Base-by-base conservation (phyloP, 768 basidiomycete species). In the Paxillus rubicundulus region DNA sequence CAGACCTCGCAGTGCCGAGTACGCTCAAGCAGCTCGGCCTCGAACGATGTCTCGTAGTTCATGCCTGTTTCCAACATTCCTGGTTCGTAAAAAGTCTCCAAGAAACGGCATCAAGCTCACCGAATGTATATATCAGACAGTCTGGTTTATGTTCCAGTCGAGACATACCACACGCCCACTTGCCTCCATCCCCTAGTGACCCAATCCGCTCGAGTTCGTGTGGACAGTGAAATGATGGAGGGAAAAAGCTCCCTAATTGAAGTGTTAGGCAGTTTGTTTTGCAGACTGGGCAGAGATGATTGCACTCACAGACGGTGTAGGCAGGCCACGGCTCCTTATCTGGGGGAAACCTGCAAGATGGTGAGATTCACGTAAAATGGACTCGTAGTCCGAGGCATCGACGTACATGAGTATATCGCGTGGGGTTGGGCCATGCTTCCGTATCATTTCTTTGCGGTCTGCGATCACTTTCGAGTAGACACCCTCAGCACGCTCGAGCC, bases 111-210 rank as follows among this genome's bases (percentile, higher is more conserved):
- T 49, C 5, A 39, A 39, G 44, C 61, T 58, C 60, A 82, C 83
- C 85, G 47, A 86, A 74, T 3, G 82, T 81, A 56, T 86, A 87
- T 47, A 87, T 68, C 43, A 85, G 65, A 59, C 85, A 85, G 43
- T 80, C 72, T 18, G 66, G 67, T 65, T 85, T 84, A 46, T 77
- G 69, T 47, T 70, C 70, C 5, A 86, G 67, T 3, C 79, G 73
- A 20, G 79, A 80, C 21, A 86, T 61, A 2, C 86, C 86, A 59
- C 86, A 86, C 14, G 83, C 74, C 81, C 82, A 87, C 68, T 86
- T 87, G 13, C 86, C 85, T 13, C 85, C 85, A 61, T 86, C 85
- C 16, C 84, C 83, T 9, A 86, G 67, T 13, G 76, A 72, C 37
- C 76, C 76, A 46, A 77, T 51, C 18, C 76, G 75, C 54, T 77